Conservation (phyloP, 805 yeast species). For the Hanseniaspora pseudoguilliermondii region DNA sequence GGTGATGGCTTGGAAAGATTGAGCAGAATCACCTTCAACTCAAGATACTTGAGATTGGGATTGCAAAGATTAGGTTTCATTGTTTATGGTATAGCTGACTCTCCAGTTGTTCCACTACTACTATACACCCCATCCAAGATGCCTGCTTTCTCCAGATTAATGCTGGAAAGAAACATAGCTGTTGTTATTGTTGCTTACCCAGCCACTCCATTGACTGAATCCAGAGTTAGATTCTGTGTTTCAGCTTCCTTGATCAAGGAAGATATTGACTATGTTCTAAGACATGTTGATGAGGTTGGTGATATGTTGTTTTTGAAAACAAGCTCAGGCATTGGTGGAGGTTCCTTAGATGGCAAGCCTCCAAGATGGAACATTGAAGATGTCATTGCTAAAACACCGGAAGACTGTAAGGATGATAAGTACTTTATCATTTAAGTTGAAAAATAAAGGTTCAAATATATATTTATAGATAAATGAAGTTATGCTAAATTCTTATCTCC, state of each 20-base stretch:
- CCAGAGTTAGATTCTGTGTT: conserved; percentile 87
- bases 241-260: conserved; percentile 85
- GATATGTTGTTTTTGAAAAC: conserved; percentile 62
- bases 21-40: conserved; percentile 87
- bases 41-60: conserved; percentile 84
- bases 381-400: conserved; percentile 58
- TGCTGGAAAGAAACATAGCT: conserved; percentile 71
- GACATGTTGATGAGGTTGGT: conserved; percentile 64
- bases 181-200: conserved; percentile 97
- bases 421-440: conserved; percentile 24
- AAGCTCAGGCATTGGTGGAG: conserved; percentile 65
- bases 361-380: conserved; percentile 75
- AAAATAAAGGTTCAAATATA: background rate
- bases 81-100: conserved; percentile 88
- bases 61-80: conserved; percentile 86
- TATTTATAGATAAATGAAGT: background rate
- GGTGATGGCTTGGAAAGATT: conserved; percentile 89
- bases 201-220: conserved; percentile 82
- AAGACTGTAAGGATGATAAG: conserved; percentile 38
- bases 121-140: conserved; percentile 84
- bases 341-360: conserved; percentile 43
- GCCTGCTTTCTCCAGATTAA: conserved; percentile 80
- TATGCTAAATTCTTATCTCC: too few relatives aligned
- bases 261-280: conserved; percentile 72
- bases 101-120: conserved; percentile 87